Base-by-base conservation (phyloP, 768 basidiomycete species). In the Termitomyces heimii region DNA sequence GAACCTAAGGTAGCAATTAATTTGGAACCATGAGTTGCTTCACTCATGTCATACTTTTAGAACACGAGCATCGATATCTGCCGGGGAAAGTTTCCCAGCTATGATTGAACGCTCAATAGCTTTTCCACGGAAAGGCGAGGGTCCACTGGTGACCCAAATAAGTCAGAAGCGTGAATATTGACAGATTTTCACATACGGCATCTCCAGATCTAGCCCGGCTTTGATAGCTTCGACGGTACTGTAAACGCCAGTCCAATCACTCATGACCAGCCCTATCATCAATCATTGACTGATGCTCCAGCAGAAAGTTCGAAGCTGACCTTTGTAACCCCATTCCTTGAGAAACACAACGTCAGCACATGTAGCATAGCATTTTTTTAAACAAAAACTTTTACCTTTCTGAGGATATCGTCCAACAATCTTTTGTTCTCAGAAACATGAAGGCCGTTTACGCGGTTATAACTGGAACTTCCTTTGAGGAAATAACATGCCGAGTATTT, bases 121-220 rank as follows among this genome's bases (percentile, higher is more conserved):
- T 65, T 71, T 60, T 48, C 80, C 76, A 65, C 83, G 70, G 82
- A 74, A 75, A 55, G 78, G 66, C 0, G 77, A 67, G 2, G 80
- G 79, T 1, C 81, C 80, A 5, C 77, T 78, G 57, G 13, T 22
- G 12, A 46, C 39, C 48, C 16, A 34, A 34, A 54, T 56, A 52
- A 26, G 45, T 39, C 26, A 49, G 8, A 18, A 69, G 6, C 62
- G 0, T 70, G 71, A 20, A 74, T 69, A 75, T 74, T 24, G 8
- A 35, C n/a, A 12, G 16, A 61, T 71, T 13, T 49, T 20, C 34
- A 69, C 73, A 43, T 65, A 78, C 71, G 82, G 82, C 82, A 83
- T 85, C 64, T 88, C 85, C 22, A 86, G 70, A 62, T 86, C 83
- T 16, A 86, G 66, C 0, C 85, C 84, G 10, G 85, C 84, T 57